Conservation (phyloP, 2,329 filamentous ascomycete species). For the Phialocephala subalpina region DNA sequence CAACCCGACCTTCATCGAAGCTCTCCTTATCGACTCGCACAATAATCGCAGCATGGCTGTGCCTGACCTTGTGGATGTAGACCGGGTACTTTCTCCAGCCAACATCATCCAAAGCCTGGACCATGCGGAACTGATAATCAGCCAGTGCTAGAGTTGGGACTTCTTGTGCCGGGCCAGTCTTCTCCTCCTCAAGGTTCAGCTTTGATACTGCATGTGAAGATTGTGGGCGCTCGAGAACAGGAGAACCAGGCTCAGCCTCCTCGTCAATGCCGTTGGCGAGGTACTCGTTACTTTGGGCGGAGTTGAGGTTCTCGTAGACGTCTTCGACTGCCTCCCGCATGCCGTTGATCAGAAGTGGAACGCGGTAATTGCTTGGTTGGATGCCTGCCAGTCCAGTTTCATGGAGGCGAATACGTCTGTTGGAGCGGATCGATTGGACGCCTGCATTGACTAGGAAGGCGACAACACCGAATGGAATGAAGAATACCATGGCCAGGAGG, state of each 20-base stretch:
- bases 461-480: constrained; percentile 76
- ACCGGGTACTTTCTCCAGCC: constrained; percentile 73
- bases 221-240: constrained; percentile 27
- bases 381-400: constrained; percentile 75
- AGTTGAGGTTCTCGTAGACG: constrained; percentile 43
- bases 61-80: constrained; percentile 78
- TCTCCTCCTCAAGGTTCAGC: constrained; percentile 25
- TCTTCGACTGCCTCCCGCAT: constrained; percentile 80
- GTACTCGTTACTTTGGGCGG: constrained; percentile 67
- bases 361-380: constrained; percentile 73
- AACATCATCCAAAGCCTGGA: constrained; percentile 75
- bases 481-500: constrained; percentile 68
- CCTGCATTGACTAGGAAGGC: constrained; percentile 79
- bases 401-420: constrained; percentile 78
- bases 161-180: constrained; percentile 35
- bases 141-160: constrained; percentile 79
- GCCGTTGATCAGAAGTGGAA: constrained; percentile 79
- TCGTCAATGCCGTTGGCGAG: constrained; percentile 65
- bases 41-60: constrained; percentile 91
- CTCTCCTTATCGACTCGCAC: constrained; percentile 72
- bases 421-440: constrained; percentile 79
- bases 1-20: constrained; percentile 80
- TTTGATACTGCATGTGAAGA: constrained; percentile 20
- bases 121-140: constrained; percentile 84
- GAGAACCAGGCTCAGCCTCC: constrained; percentile 45